Percentiles rank a stretch among this genome's conserved stretches.
phyloP scores from a whole-genome alignment of 2,329 filamentous ascomycete genomes.

The Fusarium tuaranense region DNA sequence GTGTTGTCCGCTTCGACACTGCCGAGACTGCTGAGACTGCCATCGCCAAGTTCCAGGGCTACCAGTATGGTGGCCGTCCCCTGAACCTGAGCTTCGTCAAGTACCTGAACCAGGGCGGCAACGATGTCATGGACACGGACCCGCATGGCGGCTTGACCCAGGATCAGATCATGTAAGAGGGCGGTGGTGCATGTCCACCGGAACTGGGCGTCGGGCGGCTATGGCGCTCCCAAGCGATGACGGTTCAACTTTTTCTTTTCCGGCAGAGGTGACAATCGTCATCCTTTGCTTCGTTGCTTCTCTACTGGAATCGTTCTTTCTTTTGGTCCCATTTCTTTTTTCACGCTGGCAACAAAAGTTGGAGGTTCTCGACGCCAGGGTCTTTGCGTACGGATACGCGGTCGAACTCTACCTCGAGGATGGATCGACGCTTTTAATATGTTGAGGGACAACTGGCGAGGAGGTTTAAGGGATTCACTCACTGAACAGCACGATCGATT shows the following conservation, averaged over 20 bases:
- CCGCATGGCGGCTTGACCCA: conserved; percentile 85
- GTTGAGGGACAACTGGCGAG: conserved; percentile 32
- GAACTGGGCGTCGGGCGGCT: conserved; percentile 12
- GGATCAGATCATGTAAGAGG: conserved; percentile 91
- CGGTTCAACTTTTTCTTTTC: conserved; percentile 21
- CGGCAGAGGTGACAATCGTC: conserved; percentile 7
- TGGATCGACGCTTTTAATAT: conserved; percentile 40
- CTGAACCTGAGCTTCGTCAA: conserved; percentile 94
- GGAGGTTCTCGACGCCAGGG: conserved; percentile 38
- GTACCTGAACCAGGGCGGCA: conserved; percentile 78
- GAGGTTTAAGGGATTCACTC: conserved; percentile 30
- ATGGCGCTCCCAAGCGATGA: conserved; percentile 17
- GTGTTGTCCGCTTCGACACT: conserved; percentile 93
- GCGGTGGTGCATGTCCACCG: conserved; percentile 20
- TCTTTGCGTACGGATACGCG: conserved; percentile 35
- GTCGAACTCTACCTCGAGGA: conserved; percentile 35
- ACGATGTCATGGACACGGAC: conserved; percentile 86
- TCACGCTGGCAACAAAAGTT: conserved; percentile 42
- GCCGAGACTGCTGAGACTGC: conserved; percentile 89
- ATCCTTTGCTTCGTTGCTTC: conserved; percentile 24
- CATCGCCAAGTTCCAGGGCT: conserved; percentile 97
- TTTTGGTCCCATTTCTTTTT: conserved; percentile 32
- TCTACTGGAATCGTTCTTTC: conserved; percentile 38
- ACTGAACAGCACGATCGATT: conserved; percentile 27
- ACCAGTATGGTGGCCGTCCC: conserved; percentile 95